Evolutionary conservation across 352 stramenopile species (phyloP).

Genomic region (Pythium myriotylum): DNA sequence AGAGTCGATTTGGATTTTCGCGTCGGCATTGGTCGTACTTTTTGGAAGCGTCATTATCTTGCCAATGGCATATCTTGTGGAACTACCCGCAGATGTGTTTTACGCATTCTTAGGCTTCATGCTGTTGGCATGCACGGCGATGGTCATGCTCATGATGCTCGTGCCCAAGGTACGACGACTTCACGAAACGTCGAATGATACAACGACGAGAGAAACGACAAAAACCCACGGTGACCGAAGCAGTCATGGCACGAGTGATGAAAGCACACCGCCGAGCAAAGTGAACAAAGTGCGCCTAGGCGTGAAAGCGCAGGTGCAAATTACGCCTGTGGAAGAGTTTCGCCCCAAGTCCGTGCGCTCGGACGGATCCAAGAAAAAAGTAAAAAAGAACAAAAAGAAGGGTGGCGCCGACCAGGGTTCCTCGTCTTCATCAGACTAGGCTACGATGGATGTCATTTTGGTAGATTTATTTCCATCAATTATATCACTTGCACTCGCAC

Average conservation of each 20-base stretch:
- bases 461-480: no score
- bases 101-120: conserved; percentile 29
- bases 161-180: conserved; percentile 29
- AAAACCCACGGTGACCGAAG: background rate
- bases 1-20: conserved; percentile 33
- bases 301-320: conserved; percentile 21
- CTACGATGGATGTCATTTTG: no score
- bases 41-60: conserved; percentile 35
- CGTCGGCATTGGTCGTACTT: conserved; percentile 32
- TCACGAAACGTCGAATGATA: conserved; percentile 21
- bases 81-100: conserved; percentile 27
- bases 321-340: conserved; percentile 24
- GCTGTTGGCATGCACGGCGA: conserved; percentile 21
- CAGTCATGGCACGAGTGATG: conserved; percentile 3
- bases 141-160: conserved; percentile 34
- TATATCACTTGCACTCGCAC: no score
- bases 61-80: conserved; percentile 43
- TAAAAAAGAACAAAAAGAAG: background rate
- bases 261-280: conserved; percentile 4
- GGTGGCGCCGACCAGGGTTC: no score
- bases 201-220: background rate
- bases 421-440: no score
- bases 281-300: conserved; percentile 28
- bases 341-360: conserved; percentile 8
- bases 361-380: background rate